Evolutionary conservation across 2,329 filamentous ascomycete species (phyloP), one percentile per base, ranked within the genome.

Genomic region (Monilinia polystroma): DNA sequence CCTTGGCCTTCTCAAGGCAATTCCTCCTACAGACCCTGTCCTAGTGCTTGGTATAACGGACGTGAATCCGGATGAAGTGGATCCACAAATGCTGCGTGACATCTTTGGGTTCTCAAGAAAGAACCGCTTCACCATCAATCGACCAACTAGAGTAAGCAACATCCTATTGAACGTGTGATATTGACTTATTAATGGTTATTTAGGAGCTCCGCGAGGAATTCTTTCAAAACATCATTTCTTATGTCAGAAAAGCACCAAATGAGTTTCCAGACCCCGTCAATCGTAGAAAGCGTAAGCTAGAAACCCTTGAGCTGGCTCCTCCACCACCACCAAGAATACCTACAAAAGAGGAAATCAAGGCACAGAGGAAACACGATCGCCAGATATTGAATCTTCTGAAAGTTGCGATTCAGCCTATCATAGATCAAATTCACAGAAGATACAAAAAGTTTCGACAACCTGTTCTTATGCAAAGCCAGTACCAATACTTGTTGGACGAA

Each of bases 341-440:
- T 2, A 90, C 88, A 38, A 93, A 93, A 76, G 90, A 90, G 66
- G 91, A 97, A 74, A 84, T 91, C 68, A 93, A 92, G 76, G 86
- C 85, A 2, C 87, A 94, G 76, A 90, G 90, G 78, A 90, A 92
- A 78, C 86, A 87, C 69, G 96, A 99, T 75, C 88, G 92, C 59
- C 88, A 94, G 70, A 86, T 89, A 14, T 83, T 98, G 64, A 97
- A 98, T 76, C 81, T 90, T 67, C 81, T 99, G 71, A 99, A 98
- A 80, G 88, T 96, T 51, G 83, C 90, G 64, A 87, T 99, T 65
- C 93, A 97, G 77, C 92, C 92, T 2, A 92, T 98, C 72, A 97
- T 99, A 93, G 94, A 99, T 72, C 92, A 97, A 78, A 92, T 99
- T 76, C 95, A 96, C 77, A 83, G 84, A 69, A 93, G 90, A 76